These are phyloP conservation scores for Biscogniauxia mediterranea DNA, from an alignment of 2,329 filamentous ascomycete genomes.

Conservation along the genomic window DNA sequence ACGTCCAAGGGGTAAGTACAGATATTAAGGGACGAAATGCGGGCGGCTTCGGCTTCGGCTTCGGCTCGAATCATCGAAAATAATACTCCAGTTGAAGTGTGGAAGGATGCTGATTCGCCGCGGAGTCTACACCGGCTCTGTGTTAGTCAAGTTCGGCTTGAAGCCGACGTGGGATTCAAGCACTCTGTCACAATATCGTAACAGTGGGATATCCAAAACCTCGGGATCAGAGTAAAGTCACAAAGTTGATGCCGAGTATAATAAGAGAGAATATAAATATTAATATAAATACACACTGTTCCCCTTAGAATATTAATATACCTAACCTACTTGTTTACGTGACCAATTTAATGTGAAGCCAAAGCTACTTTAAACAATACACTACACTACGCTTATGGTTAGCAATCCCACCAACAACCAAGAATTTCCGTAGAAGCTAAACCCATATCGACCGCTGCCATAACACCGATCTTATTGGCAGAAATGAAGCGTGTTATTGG, in stretches of 20 bases:
- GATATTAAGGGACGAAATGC: slow-evolving; percentile 4
- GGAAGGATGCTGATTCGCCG: neutral
- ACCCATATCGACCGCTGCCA: neutral
- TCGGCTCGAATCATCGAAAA: slow-evolving; percentile 17
- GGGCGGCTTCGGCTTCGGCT: slow-evolving; percentile 34
- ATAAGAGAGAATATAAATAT: neutral
- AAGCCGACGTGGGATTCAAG: neutral
- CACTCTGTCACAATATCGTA: neutral
- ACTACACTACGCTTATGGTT: neutral
- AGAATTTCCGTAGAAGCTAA: neutral
- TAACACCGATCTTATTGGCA: neutral
- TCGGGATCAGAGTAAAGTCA: neutral
- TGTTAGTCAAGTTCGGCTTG: neutral
- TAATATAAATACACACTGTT: neutral
- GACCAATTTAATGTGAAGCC: too few relatives aligned
- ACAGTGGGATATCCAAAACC: neutral
- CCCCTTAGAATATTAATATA: too few relatives aligned
- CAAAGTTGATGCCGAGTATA: neutral
- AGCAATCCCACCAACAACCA: neutral
- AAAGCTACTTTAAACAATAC: neutral
- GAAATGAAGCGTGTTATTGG: neutral
- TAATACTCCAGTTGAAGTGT: neutral
- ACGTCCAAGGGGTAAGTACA: slow-evolving; percentile 8
- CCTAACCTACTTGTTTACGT: too few relatives aligned
- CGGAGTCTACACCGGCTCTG: neutral